Percentiles rank a stretch among this genome's conserved stretches.
Conservation (phyloP, 106 monocot genomes). For the Acanthochlamys bracteata region DNA sequence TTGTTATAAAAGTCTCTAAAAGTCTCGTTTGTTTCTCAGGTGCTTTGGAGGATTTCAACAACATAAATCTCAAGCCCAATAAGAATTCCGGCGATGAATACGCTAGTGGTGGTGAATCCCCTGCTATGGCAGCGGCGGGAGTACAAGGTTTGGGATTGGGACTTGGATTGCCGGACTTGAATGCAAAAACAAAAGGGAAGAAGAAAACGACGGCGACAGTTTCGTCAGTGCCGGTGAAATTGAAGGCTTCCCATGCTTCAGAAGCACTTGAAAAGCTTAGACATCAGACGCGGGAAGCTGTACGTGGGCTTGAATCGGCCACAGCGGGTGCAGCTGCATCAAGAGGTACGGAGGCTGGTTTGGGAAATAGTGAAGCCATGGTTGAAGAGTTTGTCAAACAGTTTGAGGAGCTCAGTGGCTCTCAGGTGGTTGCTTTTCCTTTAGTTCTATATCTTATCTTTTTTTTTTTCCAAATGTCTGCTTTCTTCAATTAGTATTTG, state of each 20-base stretch:
- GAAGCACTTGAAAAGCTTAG: conserved; percentile 47
- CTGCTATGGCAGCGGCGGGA: neutral
- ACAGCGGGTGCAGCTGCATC: conserved; percentile 6
- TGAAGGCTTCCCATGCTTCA: conserved; percentile 19
- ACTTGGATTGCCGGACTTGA: conserved; percentile 25
- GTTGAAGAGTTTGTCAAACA: conserved; percentile 54
- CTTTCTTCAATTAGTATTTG: no score
- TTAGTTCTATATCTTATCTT: neutral
- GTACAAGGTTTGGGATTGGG: conserved; percentile 31
- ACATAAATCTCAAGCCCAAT: conserved; percentile 12
- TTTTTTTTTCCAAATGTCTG: neutral
- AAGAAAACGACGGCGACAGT: conserved; percentile 9
- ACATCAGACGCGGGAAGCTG: conserved; percentile 36
- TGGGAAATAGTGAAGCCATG: conserved; percentile 31
- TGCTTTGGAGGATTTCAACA: conserved; percentile 46
- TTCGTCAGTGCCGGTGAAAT: neutral
- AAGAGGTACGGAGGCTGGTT: neutral
- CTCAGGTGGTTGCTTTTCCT: conserved; percentile 21
- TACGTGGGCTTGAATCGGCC: conserved; percentile 27
- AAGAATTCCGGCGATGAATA: neutral
- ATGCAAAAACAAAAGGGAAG: conserved; percentile 24
- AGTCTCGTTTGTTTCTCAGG: conserved; percentile 13
- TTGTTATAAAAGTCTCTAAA: neutral
- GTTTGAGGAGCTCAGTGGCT: conserved; percentile 35
- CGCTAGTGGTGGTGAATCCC: neutral